phyloP scores from a whole-genome alignment of 495 filamentous ascomycete genomes.

The Penicillium tannophilum region DNA sequence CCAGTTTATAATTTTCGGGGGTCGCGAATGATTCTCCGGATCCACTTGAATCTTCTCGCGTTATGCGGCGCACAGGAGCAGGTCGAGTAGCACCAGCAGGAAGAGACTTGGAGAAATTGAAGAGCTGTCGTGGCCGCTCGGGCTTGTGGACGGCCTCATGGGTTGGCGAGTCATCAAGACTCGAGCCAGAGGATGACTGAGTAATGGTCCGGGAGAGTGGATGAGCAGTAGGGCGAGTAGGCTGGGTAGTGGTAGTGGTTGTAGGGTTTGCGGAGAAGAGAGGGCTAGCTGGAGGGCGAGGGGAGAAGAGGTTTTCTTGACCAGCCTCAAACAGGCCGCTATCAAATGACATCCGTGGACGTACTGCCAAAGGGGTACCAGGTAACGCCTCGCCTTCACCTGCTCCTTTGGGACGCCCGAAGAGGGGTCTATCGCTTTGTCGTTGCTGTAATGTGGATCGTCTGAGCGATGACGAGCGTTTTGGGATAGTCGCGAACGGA shows the following conservation, averaged over 20 bases:
- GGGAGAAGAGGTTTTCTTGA: slow-evolving; percentile 62
- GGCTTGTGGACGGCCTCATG: slow-evolving; percentile 60
- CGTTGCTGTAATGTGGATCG: slow-evolving; percentile 88
- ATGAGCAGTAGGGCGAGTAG: slow-evolving; percentile 59
- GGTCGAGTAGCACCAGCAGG: slow-evolving; percentile 67
- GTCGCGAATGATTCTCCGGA: slow-evolving; percentile 67
- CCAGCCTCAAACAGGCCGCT: slow-evolving; percentile 61
- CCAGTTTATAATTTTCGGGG: slow-evolving; percentile 79
- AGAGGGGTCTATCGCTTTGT: slow-evolving; percentile 63
- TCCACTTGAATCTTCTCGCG: slow-evolving; percentile 47
- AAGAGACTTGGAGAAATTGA: slow-evolving; percentile 80
- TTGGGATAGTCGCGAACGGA: slow-evolving; percentile 48
- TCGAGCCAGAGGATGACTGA: slow-evolving; percentile 80
- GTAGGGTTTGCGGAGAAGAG: slow-evolving; percentile 38
- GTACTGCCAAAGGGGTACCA: slow-evolving; percentile 45
- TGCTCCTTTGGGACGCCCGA: slow-evolving; percentile 46
- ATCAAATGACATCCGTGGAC: slow-evolving; percentile 77
- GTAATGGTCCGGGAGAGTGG: slow-evolving; percentile 84
- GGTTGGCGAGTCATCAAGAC: slow-evolving; percentile 75
- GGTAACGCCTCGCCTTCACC: slow-evolving; percentile 34
- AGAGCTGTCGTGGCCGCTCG: slow-evolving; percentile 52
- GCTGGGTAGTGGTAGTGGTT: slow-evolving; percentile 23
- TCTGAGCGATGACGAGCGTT: slow-evolving; percentile 69
- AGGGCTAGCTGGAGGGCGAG: slow-evolving; percentile 34
- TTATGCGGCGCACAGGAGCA: slow-evolving; percentile 34